Conservation (phyloP, 176 grass and related monocot genomes). For the Puya raimondii region DNA sequence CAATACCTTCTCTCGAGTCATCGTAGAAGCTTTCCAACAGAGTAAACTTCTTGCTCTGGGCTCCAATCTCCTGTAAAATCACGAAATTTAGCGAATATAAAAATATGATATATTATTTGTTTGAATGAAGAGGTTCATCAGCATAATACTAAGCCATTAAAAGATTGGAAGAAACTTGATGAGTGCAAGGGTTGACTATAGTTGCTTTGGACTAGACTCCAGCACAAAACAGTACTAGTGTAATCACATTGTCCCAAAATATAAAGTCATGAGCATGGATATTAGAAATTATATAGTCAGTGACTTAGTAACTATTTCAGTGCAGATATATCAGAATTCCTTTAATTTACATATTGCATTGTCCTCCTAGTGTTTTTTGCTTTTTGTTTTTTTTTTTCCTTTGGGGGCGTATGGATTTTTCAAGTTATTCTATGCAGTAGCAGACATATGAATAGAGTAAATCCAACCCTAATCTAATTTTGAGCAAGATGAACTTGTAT, state of each 20-base stretch:
- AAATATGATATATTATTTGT: not conserved
- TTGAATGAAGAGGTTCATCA: not conserved
- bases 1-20: conserved; percentile 53
- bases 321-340: not conserved
- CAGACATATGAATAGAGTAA: too few relatives aligned
- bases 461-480: too few relatives aligned
- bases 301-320: not conserved
- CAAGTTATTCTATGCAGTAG: too few relatives aligned
- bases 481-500: too few relatives aligned
- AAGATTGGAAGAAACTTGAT: not conserved
- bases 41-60: conserved; percentile 73
- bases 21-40: conserved; percentile 57
- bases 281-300: not conserved
- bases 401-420: too few relatives aligned
- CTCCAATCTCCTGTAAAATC: conserved; percentile 71
- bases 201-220: not conserved
- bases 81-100: conserved; percentile 20
- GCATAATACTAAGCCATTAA: not conserved
- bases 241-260: not conserved
- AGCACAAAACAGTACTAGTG: not conserved
- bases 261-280: not conserved
- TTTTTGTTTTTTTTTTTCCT: too few relatives aligned
- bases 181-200: not conserved
- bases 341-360: not conserved
- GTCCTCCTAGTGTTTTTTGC: not conserved